Evolutionary conservation across 495 filamentous ascomycete genomes (phyloP).

Genomic region (Schizothecium vesticola): DNA sequence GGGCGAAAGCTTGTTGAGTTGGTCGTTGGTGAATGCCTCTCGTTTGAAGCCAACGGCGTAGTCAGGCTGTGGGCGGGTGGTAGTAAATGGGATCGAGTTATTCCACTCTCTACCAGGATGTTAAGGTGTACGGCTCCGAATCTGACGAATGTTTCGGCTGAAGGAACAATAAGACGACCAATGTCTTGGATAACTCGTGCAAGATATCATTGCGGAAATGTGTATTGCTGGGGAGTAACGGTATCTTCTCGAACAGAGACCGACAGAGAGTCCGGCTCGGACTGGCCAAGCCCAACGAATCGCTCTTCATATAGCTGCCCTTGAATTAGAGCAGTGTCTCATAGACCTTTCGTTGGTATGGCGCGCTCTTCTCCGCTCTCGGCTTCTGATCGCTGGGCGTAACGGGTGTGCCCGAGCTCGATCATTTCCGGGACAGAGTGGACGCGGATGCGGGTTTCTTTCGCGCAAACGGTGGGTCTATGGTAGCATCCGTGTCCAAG

Average conservation of each 20-base stretch:
- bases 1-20: conserved; percentile 36
- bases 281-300: too few species aligned
- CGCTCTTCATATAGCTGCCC: neutral
- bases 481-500: neutral
- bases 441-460: conserved; percentile 18
- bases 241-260: conserved; percentile 27
- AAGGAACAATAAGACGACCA: conserved; percentile 33
- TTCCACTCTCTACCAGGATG: conserved; percentile 33
- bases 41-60: conserved; percentile 36
- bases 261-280: conserved; percentile 26
- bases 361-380: conserved; percentile 23
- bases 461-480: conserved; percentile 27
- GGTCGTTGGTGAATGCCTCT: conserved; percentile 37
- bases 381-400: conserved; percentile 39
- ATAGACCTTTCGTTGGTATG: neutral
- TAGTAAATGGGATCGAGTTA: conserved; percentile 29
- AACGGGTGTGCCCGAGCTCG: conserved; percentile 29
- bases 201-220: conserved; percentile 38
- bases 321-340: neutral
- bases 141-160: conserved; percentile 28
- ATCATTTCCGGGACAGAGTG: conserved; percentile 27
- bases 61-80: conserved; percentile 35
- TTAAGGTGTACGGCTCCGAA: conserved; percentile 27
- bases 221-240: conserved; percentile 27
- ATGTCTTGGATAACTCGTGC: conserved; percentile 37